phyloP scores from a whole-genome alignment of 2,329 filamentous ascomycete genomes.

The Penicillium psychrosexuale region DNA sequence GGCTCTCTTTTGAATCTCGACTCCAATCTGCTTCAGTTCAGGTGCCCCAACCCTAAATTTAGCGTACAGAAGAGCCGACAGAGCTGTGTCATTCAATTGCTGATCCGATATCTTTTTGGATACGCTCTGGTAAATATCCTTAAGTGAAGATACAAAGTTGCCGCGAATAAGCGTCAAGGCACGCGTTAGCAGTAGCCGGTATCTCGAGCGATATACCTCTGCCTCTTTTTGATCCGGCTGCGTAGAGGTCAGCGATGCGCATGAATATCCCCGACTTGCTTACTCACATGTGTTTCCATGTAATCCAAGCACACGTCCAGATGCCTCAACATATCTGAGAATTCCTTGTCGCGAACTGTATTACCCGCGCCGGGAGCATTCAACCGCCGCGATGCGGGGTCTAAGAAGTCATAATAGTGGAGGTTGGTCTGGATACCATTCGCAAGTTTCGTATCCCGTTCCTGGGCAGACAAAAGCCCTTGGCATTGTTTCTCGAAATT shows the following conservation, averaged over 20 bases:
- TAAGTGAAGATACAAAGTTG: slow-evolving; percentile 62
- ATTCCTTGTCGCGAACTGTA: slow-evolving; percentile 77
- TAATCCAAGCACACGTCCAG: slow-evolving; percentile 89
- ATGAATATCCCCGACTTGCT: neutral
- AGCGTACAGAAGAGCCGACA: slow-evolving; percentile 67
- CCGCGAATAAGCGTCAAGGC: slow-evolving; percentile 65
- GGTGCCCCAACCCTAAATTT: slow-evolving; percentile 67
- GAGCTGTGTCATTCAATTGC: slow-evolving; percentile 68
- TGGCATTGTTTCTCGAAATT: slow-evolving; percentile 91
- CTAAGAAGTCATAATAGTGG: slow-evolving; percentile 92
- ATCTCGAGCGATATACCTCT: slow-evolving; percentile 81
- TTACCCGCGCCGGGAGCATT: slow-evolving; percentile 89
- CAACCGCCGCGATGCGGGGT: slow-evolving; percentile 81
- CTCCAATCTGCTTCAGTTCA: slow-evolving; percentile 62
- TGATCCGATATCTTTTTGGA: slow-evolving; percentile 62
- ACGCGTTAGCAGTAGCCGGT: slow-evolving; percentile 73
- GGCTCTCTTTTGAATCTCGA: slow-evolving; percentile 66
- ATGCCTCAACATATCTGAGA: slow-evolving; percentile 81
- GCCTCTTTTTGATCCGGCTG: slow-evolving; percentile 82
- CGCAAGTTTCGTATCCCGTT: slow-evolving; percentile 71
- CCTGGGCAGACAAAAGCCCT: slow-evolving; percentile 77
- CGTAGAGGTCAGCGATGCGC: slow-evolving; percentile 11
- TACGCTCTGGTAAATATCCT: slow-evolving; percentile 61
- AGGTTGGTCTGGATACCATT: slow-evolving; percentile 83
- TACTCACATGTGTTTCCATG: slow-evolving; percentile 76